phyloP scores from a whole-genome alignment of 1,139 yeast genomes.

The Geotrichum fermentans region DNA sequence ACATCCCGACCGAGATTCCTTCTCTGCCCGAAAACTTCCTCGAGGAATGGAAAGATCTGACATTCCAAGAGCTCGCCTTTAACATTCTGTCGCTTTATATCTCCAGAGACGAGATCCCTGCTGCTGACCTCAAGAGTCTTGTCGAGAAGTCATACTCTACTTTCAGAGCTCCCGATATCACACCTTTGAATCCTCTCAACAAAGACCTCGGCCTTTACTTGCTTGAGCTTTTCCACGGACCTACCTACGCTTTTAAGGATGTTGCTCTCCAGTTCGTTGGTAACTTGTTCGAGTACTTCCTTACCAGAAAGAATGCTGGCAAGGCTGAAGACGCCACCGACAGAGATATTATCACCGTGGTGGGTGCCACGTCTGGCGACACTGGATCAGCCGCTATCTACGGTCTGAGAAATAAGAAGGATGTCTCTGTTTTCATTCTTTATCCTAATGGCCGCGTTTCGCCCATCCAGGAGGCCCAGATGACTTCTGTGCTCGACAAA shows the following conservation, averaged over 20 bases:
- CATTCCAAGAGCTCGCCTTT: conserved; percentile 82
- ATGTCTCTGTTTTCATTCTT: conserved; percentile 89
- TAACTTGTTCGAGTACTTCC: conserved; percentile 86
- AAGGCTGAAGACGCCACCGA: conserved; percentile 50
- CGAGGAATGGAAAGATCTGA: conserved; percentile 62
- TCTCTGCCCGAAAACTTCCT: conserved; percentile 56
- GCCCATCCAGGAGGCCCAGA: conserved; percentile 96
- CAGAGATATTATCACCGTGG: conserved; percentile 84
- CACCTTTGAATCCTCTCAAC: conserved; percentile 69
- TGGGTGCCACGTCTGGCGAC: conserved; percentile 98
- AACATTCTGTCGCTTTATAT: conserved; percentile 80
- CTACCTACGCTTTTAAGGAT: conserved; percentile 97
- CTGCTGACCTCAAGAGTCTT: conserved; percentile 58
- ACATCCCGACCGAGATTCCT: conserved; percentile 82
- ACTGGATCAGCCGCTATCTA: conserved; percentile 99
- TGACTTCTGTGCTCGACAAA: conserved; percentile 93
- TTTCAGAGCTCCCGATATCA: conserved; percentile 77
- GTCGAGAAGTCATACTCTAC: conserved; percentile 76
- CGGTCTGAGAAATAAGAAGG: conserved; percentile 94
- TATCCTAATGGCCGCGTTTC: conserved; percentile 97
- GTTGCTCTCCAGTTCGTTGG: conserved; percentile 98
- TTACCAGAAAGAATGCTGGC: conserved; percentile 67
- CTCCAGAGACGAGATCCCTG: conserved; percentile 62
- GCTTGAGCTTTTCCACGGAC: conserved; percentile 95
- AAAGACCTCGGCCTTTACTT: conserved; percentile 59